Conservation (phyloP, 2,329 filamentous ascomycete species). For the Diaporthe sp. region DNA sequence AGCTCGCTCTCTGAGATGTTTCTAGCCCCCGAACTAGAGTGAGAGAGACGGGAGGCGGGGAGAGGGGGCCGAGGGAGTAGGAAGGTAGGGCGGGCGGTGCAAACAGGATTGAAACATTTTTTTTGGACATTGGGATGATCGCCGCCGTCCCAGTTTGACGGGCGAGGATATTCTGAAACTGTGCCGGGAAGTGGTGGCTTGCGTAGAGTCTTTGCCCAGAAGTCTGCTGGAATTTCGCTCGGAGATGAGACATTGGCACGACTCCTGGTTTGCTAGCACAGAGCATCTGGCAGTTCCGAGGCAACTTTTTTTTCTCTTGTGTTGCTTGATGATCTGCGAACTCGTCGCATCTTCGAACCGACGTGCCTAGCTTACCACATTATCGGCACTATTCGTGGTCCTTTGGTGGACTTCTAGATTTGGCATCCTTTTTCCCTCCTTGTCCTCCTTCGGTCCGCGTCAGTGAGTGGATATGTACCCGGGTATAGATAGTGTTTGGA, state of each 20-base stretch:
- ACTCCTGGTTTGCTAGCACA: constrained; percentile 9
- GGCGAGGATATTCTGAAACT: constrained; percentile 20
- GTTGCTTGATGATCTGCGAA: constrained; percentile 2
- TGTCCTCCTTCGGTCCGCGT: background rate
- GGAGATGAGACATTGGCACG: constrained; percentile 31
- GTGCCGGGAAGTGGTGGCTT: constrained; percentile 18
- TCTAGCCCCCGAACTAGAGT: background rate
- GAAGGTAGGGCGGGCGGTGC: background rate
- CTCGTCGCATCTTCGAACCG: constrained; percentile 10
- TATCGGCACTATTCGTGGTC: background rate
- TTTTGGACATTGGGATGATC: constrained; percentile 14
- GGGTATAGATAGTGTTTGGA: background rate
- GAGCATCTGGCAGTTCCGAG: constrained; percentile 11
- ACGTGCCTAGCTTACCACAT: background rate
- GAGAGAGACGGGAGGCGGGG: background rate
- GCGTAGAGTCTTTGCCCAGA: background rate
- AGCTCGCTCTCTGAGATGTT: background rate
- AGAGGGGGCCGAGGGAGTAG: background rate
- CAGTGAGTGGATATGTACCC: background rate
- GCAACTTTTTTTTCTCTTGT: background rate
- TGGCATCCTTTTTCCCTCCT: background rate
- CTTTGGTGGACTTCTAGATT: background rate
- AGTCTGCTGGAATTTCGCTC: constrained; percentile 7
- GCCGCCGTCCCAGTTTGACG: constrained; percentile 20
- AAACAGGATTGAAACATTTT: constrained; percentile 25